Base-by-base conservation (phyloP, 129 eudicot genomes). In the Silybum marianum region DNA sequence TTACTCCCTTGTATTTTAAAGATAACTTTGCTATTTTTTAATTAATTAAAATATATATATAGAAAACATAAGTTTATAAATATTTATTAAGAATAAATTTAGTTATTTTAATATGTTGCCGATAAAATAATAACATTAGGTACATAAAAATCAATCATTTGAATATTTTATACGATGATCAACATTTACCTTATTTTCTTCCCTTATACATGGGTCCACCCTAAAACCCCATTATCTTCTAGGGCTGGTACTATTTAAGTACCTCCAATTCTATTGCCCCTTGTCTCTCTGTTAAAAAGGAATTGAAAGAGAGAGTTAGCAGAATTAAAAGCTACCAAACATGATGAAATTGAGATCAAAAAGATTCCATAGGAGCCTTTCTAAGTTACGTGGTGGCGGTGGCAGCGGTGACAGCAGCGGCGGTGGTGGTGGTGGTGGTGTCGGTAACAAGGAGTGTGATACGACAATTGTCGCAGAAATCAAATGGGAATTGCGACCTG, bases 401-500 rank as follows among this genome's bases (percentile, higher is more conserved):
- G 73, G 62, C 36, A 21, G 10, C 11, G 22, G 22, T 7, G 24
- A 23, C 12, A 28, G 6, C 39, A 6, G 62, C 24, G 79, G 78
- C 21, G 78, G 88, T 7, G 54, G 44, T 40, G 67, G 24, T 19
- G 77, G 21, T n/a, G 60, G 9, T 18, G 83, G 62, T 32, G 67
- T 2, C 30, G 26, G 26, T 3, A 39, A 58, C 25, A 65, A 71
- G 60, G 80, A 75, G 51, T 12, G 88, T 32, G 34, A 71, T 44
- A 85, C 69, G 4, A 36, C 60, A 30, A 79, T 65, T 34, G 46
- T 60, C 24, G 79, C 77, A 7, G 94, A 93, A 73, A 93, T 93
- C 80, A 89, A 87, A 75, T 90, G 97, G 96, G 97, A 93, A 70
- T 44, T 93, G 7, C 82, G 96, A 63, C 97, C 97, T 0, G 92